phyloP scores from a whole-genome alignment of 257 asterid species.

The Mitragyna speciosa region DNA sequence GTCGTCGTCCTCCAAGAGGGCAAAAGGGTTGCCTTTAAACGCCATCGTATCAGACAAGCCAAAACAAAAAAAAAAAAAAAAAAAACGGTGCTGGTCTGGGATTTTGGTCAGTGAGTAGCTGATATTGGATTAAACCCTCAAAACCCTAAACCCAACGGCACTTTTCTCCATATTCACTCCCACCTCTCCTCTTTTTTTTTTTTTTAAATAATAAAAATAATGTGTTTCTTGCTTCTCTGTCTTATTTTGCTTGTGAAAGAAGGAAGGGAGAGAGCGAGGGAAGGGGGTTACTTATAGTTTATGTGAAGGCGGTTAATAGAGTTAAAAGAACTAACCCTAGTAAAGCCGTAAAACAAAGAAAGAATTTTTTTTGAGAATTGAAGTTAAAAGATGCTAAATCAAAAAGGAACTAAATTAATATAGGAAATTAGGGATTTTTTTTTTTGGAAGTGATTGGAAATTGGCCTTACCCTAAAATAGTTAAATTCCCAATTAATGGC shows the following conservation, averaged over 20 bases:
- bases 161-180: neutral
- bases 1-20: constrained; percentile 1
- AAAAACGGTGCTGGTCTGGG: neutral
- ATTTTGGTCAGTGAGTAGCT: neutral
- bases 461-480: no score
- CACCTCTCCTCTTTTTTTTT: neutral
- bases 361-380: no score
- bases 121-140: neutral
- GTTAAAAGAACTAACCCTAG: no score
- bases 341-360: no score
- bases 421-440: no score
- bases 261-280: neutral
- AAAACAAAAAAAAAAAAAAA: neutral
- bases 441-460: no score
- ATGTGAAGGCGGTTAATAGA: no score
- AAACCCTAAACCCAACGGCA: neutral
- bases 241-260: neutral
- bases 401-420: no score
- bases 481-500: no score
- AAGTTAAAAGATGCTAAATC: no score
- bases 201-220: no score
- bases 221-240: neutral
- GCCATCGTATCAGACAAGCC: constrained; percentile 1
- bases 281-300: neutral
- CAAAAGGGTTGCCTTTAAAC: constrained; percentile 3